phyloP scores from a whole-genome alignment of 768 basidiomycete genomes.

The Trametes cubensis region DNA sequence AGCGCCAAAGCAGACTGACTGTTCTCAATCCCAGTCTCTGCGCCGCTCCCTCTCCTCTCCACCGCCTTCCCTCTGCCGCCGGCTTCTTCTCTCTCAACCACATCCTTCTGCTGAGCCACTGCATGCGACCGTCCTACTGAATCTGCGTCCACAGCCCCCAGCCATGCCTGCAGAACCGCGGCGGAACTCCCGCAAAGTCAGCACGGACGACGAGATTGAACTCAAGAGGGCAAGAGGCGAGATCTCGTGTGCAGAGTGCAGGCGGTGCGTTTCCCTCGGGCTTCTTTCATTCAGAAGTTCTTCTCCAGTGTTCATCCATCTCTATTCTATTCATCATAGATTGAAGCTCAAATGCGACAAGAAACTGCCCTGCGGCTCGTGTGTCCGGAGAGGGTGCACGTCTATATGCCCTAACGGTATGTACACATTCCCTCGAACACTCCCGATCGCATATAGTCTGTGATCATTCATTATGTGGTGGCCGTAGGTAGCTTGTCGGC shows the following conservation, averaged over 20 bases:
- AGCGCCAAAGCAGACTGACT: neutral
- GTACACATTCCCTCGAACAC: conserved; percentile 30
- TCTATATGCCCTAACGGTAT: conserved; percentile 65
- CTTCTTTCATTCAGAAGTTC: conserved; percentile 49
- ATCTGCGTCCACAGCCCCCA: neutral
- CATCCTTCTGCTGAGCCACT: neutral
- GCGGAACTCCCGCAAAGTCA: conserved; percentile 28
- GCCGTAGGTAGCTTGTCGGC: conserved; percentile 67
- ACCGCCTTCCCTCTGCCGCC: neutral
- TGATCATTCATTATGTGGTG: neutral
- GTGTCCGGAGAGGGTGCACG: conserved; percentile 61
- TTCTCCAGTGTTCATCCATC: neutral
- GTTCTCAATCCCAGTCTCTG: neutral
- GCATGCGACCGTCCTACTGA: neutral
- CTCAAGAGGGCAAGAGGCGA: conserved; percentile 73
- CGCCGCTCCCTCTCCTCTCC: neutral
- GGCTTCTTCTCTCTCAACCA: neutral
- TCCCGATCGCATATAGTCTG: conserved; percentile 21
- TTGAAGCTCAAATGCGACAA: conserved; percentile 86
- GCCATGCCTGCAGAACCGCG: conserved; percentile 33
- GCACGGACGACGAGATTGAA: conserved; percentile 55
- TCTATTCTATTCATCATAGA: conserved; percentile 34
- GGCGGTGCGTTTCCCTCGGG: conserved; percentile 51
- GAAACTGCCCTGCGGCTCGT: conserved; percentile 78
- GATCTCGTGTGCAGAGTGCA: conserved; percentile 80